Evolutionary conservation across 1,284 basidiomycete species (phyloP).

Genomic region (Malassezia pachydermatis): DNA sequence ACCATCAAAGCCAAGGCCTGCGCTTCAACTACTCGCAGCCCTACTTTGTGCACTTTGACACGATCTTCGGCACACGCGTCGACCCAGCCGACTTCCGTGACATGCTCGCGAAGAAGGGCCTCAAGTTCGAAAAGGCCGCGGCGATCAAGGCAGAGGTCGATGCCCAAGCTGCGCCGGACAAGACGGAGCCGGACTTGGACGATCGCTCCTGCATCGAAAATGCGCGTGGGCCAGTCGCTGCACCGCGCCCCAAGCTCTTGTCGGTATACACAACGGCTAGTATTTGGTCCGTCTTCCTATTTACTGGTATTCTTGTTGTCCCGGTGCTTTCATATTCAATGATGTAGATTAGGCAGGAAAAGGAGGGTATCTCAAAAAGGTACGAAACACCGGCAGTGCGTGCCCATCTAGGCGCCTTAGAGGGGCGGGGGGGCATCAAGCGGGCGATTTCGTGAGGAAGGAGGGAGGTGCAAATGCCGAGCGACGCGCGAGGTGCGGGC

Average conservation of each 20-base stretch:
- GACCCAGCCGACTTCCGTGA: slow-evolving; percentile 44
- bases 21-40: slow-evolving; percentile 94
- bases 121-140: slow-evolving; percentile 10
- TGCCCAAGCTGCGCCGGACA: not conserved
- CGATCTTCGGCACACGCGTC: slow-evolving; percentile 69
- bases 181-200: too few species aligned
- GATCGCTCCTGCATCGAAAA: too few species aligned
- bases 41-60: slow-evolving; percentile 56
- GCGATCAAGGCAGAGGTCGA: slow-evolving; percentile 16
- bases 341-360: too few species aligned
- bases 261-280: slow-evolving; percentile 8
- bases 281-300: slow-evolving; percentile 11
- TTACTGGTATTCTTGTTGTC: slow-evolving; percentile 3
- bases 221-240: not conserved
- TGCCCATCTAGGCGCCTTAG: too few species aligned
- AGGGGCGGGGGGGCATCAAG: too few species aligned
- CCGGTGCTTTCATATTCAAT: slow-evolving; percentile 9
- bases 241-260: not conserved
- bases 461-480: not conserved
- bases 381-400: too few species aligned
- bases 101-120: slow-evolving; percentile 25
- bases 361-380: not conserved
- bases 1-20: slow-evolving; percentile 83
- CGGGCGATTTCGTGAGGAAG: too few species aligned
- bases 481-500: slow-evolving; percentile 5